Conservation (phyloP, 1,284 basidiomycete genomes). For the Sphagnurus paluster region DNA sequence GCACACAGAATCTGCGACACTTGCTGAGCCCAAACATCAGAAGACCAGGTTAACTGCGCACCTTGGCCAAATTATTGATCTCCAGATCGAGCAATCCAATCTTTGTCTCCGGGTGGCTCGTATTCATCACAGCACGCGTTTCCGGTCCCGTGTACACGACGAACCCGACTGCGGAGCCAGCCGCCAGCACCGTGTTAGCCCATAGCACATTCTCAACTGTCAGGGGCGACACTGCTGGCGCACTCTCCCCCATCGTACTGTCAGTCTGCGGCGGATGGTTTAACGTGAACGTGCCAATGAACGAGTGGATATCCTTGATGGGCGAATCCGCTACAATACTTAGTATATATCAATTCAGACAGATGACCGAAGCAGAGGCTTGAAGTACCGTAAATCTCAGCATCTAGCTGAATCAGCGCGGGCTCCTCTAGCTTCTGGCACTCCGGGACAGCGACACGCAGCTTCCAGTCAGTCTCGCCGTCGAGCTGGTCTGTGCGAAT, state of each 20-base stretch:
- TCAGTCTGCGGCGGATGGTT: constrained; percentile 45
- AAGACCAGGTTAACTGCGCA: constrained; percentile 26
- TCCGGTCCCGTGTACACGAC: constrained; percentile 95
- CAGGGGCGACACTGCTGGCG: constrained; percentile 71
- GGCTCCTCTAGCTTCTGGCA: constrained; percentile 77
- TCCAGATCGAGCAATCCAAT: constrained; percentile 91
- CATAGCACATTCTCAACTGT: constrained; percentile 95
- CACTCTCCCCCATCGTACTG: constrained; percentile 44
- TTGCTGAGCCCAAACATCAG: neutral
- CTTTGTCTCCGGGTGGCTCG: constrained; percentile 95
- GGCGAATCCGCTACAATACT: constrained; percentile 78
- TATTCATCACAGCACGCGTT: constrained; percentile 99
- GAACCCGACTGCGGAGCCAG: constrained; percentile 90
- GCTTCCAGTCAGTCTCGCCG: constrained; percentile 99
- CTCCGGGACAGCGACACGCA: constrained; percentile 84
- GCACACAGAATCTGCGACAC: constrained; percentile 81
- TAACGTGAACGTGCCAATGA: constrained; percentile 90
- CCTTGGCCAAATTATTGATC: constrained; percentile 96
- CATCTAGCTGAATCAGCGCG: constrained; percentile 74
- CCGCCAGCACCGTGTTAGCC: constrained; percentile 97
- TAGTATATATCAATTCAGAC: constrained; percentile 17
- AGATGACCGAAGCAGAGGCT: neutral
- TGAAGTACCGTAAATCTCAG: constrained; percentile 77
- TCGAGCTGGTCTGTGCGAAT: constrained; percentile 98
- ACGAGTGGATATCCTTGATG: constrained; percentile 96